Conservation (phyloP, 2,329 filamentous ascomycete genomes). For the Cladosporium velox region DNA sequence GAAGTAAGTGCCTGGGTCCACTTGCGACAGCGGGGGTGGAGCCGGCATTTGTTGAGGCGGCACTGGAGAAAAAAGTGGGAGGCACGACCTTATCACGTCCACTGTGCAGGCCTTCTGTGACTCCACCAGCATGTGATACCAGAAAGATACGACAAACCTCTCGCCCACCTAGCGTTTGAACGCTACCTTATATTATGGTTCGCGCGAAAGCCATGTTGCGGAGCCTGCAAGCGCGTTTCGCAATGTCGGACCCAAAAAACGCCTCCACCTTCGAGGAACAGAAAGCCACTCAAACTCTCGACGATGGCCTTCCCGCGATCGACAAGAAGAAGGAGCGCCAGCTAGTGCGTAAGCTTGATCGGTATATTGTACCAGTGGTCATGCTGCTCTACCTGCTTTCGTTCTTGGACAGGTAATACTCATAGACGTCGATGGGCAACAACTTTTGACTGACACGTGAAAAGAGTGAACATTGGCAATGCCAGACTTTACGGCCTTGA, state of each 20-base stretch:
- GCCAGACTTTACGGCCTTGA: slow-evolving; percentile 66
- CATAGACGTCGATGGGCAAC: neutral
- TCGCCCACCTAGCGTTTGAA: neutral
- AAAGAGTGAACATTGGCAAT: slow-evolving; percentile 51
- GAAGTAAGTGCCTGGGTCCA: neutral
- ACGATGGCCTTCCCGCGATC: slow-evolving; percentile 23
- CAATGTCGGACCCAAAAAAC: neutral
- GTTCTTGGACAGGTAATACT: slow-evolving; percentile 67
- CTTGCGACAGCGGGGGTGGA: slow-evolving; percentile 11
- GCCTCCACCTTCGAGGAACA: neutral
- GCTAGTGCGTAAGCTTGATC: slow-evolving; percentile 66
- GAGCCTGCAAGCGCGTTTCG: slow-evolving; percentile 2
- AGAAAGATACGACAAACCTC: neutral
- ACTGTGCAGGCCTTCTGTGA: neutral
- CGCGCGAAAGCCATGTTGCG: neutral
- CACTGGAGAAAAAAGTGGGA: slow-evolving; percentile 5
- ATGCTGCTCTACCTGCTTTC: slow-evolving; percentile 73
- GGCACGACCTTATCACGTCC: slow-evolving; percentile 9
- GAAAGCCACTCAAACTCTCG: neutral
- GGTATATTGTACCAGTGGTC: slow-evolving; percentile 64
- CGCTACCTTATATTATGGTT: neutral
- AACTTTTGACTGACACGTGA: slow-evolving; percentile 5
- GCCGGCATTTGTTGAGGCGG: neutral
- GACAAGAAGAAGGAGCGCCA: slow-evolving; percentile 52
- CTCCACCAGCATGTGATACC: neutral